Evolutionary conservation across 2,329 filamentous ascomycete species (phyloP).

Genomic region (Trichoderma simmonsii): DNA sequence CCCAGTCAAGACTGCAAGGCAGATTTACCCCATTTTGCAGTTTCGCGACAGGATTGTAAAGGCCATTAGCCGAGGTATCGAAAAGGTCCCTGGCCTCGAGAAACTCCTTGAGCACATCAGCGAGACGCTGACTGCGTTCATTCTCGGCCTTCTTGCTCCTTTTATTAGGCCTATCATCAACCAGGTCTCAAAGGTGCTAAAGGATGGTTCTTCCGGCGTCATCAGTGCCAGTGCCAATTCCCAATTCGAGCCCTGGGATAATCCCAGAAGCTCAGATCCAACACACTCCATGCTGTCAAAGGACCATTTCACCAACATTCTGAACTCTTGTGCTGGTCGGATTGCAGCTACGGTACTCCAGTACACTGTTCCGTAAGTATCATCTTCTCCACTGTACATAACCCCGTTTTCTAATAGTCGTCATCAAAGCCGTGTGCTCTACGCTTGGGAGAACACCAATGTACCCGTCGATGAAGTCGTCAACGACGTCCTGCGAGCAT

Average conservation of each 20-base stretch:
- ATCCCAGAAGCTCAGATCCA: slow-evolving; percentile 70
- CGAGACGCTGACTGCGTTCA: slow-evolving; percentile 87
- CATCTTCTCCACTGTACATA: background rate
- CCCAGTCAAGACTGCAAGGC: slow-evolving; percentile 67
- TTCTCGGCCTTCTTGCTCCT: slow-evolving; percentile 85
- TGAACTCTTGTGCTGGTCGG: slow-evolving; percentile 73
- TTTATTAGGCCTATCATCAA: slow-evolving; percentile 91
- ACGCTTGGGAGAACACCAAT: slow-evolving; percentile 86
- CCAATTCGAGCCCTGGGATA: slow-evolving; percentile 77
- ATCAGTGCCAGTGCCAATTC: slow-evolving; percentile 67
- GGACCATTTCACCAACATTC: slow-evolving; percentile 77
- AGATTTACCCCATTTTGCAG: slow-evolving; percentile 92
- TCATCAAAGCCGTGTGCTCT: slow-evolving; percentile 64
- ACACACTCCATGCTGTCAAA: slow-evolving; percentile 82
- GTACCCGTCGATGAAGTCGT: slow-evolving; percentile 81
- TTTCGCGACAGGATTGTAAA: slow-evolving; percentile 95
- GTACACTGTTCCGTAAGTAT: slow-evolving; percentile 73
- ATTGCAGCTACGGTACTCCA: slow-evolving; percentile 74
- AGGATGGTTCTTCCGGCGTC: slow-evolving; percentile 75
- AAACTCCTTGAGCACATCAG: slow-evolving; percentile 89
- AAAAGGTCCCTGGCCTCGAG: slow-evolving; percentile 89
- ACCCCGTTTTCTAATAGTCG: background rate
- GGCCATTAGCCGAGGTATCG: slow-evolving; percentile 76
- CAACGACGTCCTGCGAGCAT: slow-evolving; percentile 74
- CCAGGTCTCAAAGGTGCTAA: slow-evolving; percentile 77